These are phyloP conservation scores for Sugiyamaella neomexicana DNA, from an alignment of 1,139 yeast species.

Conservation along the genomic window DNA sequence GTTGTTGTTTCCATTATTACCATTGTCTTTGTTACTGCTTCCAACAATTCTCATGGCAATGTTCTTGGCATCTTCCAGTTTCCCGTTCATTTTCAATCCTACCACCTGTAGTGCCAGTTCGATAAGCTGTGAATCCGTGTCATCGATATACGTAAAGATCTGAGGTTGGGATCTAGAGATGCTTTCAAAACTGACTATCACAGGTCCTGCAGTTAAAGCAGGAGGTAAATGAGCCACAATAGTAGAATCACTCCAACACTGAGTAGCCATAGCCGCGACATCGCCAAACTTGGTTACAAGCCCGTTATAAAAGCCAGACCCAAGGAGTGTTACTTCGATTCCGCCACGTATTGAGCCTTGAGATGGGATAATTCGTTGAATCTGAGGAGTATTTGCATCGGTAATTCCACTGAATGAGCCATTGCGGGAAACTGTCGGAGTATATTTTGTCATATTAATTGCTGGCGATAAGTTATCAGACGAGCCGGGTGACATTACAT, in stretches of 20 bases:
- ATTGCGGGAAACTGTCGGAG: conserved; percentile 8
- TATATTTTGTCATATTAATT: conserved; percentile 10
- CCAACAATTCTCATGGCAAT: conserved; percentile 80
- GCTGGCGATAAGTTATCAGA: conserved; percentile 24
- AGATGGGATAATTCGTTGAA: conserved; percentile 84
- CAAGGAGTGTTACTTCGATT: conserved; percentile 85
- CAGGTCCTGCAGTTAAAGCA: conserved; percentile 85
- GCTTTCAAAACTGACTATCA: conserved; percentile 71
- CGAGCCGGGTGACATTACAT: conserved; percentile 24
- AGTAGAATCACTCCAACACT: conserved; percentile 94
- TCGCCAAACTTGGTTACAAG: conserved; percentile 84
- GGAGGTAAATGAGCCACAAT: conserved; percentile 94
- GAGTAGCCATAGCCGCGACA: conserved; percentile 79
- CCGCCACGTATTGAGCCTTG: conserved; percentile 97
- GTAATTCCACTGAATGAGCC: conserved; percentile 12
- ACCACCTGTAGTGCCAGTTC: conserved; percentile 92
- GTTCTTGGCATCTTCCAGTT: conserved; percentile 86
- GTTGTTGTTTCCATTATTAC: neutral
- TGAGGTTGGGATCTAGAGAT: conserved; percentile 44
- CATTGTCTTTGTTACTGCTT: conserved; percentile 15
- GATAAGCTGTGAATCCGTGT: conserved; percentile 86
- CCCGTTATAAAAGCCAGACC: conserved; percentile 82
- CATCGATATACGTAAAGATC: conserved; percentile 86
- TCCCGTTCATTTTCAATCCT: conserved; percentile 93
- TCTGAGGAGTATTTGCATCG: conserved; percentile 36